phyloP scores from a whole-genome alignment of 2,329 filamentous ascomycete genomes.

The Ceratocystis huliohia region DNA sequence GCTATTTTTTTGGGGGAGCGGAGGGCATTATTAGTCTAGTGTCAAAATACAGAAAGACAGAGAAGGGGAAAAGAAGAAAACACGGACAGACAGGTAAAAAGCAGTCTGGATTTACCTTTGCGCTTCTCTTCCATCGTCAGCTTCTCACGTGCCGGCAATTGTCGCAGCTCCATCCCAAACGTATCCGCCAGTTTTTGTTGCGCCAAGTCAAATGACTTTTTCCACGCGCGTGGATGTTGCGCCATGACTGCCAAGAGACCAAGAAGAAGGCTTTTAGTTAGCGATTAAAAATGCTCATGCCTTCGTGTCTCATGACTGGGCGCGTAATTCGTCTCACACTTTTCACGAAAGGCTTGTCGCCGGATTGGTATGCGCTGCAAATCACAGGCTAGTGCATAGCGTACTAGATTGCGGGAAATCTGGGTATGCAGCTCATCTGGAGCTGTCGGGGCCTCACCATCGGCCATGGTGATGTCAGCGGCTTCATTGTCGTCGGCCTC shows the following conservation, averaged over 20 bases:
- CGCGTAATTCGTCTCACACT: constrained; percentile 34
- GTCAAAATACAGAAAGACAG: neutral
- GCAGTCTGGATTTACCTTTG: constrained; percentile 42
- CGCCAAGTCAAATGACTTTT: constrained; percentile 60
- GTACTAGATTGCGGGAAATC: constrained; percentile 53
- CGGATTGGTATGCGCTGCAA: constrained; percentile 48
- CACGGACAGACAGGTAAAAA: neutral
- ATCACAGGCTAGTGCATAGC: constrained; percentile 55
- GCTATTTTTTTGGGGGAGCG: neutral
- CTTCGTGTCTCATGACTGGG: neutral
- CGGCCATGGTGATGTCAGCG: constrained; percentile 29
- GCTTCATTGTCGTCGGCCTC: neutral
- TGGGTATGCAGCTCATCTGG: constrained; percentile 36
- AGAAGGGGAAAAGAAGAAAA: neutral
- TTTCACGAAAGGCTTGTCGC: constrained; percentile 50
- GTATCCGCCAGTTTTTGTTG: constrained; percentile 56
- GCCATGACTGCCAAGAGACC: constrained; percentile 50
- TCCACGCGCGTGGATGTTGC: constrained; percentile 57
- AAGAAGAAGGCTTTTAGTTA: neutral
- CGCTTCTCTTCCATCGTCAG: constrained; percentile 64
- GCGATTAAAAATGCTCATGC: neutral
- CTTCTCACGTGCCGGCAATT: constrained; percentile 71
- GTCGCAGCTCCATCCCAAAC: constrained; percentile 88
- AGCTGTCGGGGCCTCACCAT: constrained; percentile 28
- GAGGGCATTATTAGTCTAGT: neutral